A percentile compares a stretch with the other conserved stretches of the same genome.
phyloP scores from a whole-genome alignment of 164 flowering plant species.

The Malania oleifera region DNA sequence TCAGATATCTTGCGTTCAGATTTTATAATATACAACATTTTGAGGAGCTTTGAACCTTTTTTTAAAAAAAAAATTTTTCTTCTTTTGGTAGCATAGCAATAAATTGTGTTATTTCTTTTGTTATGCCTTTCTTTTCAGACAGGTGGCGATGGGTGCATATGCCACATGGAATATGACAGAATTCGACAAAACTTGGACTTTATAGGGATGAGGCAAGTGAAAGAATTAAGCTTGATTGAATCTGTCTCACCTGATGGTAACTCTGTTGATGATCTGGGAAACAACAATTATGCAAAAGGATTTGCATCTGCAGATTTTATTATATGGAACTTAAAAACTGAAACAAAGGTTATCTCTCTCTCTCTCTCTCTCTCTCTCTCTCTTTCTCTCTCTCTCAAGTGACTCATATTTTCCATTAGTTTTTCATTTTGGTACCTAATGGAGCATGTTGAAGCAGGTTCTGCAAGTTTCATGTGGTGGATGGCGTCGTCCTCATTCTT shows the following conservation, averaged over 20 bases:
- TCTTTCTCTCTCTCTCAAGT: neutral
- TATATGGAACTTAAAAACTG: conserved; percentile 69
- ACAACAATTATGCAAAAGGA: conserved; percentile 64
- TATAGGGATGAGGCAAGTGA: conserved; percentile 86
- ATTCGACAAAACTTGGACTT: conserved; percentile 49
- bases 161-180: conserved; percentile 59
- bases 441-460: conserved; percentile 40
- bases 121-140: conserved; percentile 39
- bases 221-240: conserved; percentile 75
- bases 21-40: neutral
- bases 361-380: conserved; percentile 4
- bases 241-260: conserved; percentile 39
- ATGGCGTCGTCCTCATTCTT: conserved; percentile 97
- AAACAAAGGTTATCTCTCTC: conserved; percentile 52
- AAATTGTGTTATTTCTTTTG: neutral
- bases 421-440: conserved; percentile 7
- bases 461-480: conserved; percentile 88
- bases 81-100: neutral
- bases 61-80: too few relatives aligned
- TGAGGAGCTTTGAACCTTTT: neutral
- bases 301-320: conserved; percentile 84
- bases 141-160: conserved; percentile 96
- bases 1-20: neutral
- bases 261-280: conserved; percentile 28
- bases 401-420: neutral